phyloP scores from a whole-genome alignment of 345 rosid species.

The Eucalyptus sp. region DNA sequence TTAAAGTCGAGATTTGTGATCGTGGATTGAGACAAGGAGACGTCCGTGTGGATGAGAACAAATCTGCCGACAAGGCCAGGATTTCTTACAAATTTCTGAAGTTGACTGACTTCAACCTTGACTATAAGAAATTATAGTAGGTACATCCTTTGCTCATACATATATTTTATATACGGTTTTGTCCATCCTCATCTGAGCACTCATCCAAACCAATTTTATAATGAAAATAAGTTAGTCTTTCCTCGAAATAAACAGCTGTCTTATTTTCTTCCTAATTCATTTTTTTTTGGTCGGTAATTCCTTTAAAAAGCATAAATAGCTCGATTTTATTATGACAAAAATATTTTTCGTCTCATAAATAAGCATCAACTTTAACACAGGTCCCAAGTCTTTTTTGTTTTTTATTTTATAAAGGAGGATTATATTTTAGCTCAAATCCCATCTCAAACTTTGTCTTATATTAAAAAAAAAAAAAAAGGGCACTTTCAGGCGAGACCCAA shows the following conservation, averaged over 20 bases:
- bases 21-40: not conserved
- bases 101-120: not conserved
- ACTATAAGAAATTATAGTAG: not conserved
- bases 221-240: not conserved
- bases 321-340: not conserved
- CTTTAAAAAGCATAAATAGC: not conserved
- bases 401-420: not conserved
- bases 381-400: not conserved
- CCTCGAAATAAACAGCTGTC: not conserved
- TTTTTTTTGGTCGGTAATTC: not conserved
- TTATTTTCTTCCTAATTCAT: not conserved
- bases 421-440: not conserved
- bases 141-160: not conserved
- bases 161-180: not conserved
- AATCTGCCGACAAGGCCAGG: not conserved
- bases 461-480: too few relatives aligned
- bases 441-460: not conserved
- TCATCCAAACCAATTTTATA: not conserved
- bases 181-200: not conserved
- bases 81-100: not conserved
- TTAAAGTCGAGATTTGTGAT: not conserved
- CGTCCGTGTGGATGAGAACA: not conserved
- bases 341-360: not conserved
- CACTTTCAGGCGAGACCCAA: not conserved
- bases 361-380: not conserved